Evolutionary conservation across 2,329 filamentous ascomycete species (phyloP), one percentile per base, ranked within the genome.

Genomic region (Ascochyta clinopodiicola): DNA sequence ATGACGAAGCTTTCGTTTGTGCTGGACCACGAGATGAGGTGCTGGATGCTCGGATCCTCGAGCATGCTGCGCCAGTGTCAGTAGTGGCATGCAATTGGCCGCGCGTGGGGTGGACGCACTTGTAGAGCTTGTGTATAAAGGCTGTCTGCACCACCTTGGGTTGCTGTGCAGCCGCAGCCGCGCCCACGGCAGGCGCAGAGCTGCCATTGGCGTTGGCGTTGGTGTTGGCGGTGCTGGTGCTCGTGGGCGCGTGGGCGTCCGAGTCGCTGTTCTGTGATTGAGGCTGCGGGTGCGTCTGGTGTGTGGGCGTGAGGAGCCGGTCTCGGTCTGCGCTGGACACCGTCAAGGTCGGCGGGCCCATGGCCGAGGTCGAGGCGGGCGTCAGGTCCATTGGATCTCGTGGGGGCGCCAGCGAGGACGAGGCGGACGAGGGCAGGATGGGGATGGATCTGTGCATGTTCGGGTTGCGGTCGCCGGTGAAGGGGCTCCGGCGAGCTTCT

Each of bases 81-180:
- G 77, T 60, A 47, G 36, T 44, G 35, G 57, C 45, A 39, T 47
- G 15, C 47, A 32, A 44, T 46, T 44, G 49, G 15, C 9, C 31
- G 54, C 46, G 55, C 21, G 39, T 36, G 32, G 43, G 52, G 38
- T 44, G 24, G 45, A 73, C 88, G 72, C 82, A 97, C 93, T 96
- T 97, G 82, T 98, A 99, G 32, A 99, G 86, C 78, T 99, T 99
- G 77, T 99, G 95, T 63, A 99, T 98, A 71, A 99, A 99, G 21
- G 95, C 95, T 10, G 95, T 98, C 79, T 99, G 95, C 15, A 98
- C 92, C 39, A 97, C 94, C 79, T 99, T 99, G 56, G 95, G 93
- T 73, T 96, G 93, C 72, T 96, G 92, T 47, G 93, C 88, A 43
- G 89, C 89, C 5, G 89, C 86, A 1, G 88, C 87, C 19, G 88